phyloP scores from a whole-genome alignment of 495 filamentous ascomycete genomes.

The Hypomontagnella submonticulosa region DNA sequence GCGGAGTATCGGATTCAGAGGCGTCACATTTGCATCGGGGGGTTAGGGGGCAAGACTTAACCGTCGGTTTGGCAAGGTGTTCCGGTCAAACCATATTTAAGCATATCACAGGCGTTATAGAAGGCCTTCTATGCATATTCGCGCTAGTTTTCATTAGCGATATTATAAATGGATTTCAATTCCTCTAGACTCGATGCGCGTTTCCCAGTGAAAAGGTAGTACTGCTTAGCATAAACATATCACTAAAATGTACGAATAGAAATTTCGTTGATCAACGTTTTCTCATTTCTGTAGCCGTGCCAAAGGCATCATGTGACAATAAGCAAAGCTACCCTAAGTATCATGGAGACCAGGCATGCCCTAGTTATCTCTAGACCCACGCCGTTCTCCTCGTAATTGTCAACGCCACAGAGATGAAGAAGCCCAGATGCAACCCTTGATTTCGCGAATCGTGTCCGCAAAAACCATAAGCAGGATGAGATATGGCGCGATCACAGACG shows the following conservation, averaged over 20 bases:
- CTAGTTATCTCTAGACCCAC: slow-evolving; percentile 46
- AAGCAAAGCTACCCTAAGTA: slow-evolving; percentile 51
- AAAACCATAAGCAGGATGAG: too few relatives aligned
- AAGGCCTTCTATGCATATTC: slow-evolving; percentile 1
- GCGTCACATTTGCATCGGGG: not conserved
- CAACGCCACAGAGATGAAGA: slow-evolving; percentile 63
- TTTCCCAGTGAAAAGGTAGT: not conserved
- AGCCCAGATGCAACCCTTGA: slow-evolving; percentile 56
- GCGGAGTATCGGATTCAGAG: not conserved
- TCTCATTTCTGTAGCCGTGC: slow-evolving; percentile 59
- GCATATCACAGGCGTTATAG: slow-evolving; percentile 25
- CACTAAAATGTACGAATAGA: slow-evolving; percentile 3
- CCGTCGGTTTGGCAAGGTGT: slow-evolving; percentile 3
- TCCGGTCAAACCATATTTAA: not conserved
- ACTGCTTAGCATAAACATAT: not conserved
- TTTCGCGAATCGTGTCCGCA: slow-evolving; percentile 38
- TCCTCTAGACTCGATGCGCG: too few relatives aligned
- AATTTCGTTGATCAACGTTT: slow-evolving; percentile 44
- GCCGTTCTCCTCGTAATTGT: slow-evolving; percentile 78
- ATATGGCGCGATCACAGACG: slow-evolving; percentile 78
- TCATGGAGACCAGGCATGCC: slow-evolving; percentile 70
- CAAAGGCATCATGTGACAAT: slow-evolving; percentile 65
- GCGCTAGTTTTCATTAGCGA: slow-evolving; percentile 2
- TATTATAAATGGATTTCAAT: too few relatives aligned
- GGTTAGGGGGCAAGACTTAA: not conserved